phyloP scores from a whole-genome alignment of 805 yeast species.

The Saccharomycopsis sp. region DNA sequence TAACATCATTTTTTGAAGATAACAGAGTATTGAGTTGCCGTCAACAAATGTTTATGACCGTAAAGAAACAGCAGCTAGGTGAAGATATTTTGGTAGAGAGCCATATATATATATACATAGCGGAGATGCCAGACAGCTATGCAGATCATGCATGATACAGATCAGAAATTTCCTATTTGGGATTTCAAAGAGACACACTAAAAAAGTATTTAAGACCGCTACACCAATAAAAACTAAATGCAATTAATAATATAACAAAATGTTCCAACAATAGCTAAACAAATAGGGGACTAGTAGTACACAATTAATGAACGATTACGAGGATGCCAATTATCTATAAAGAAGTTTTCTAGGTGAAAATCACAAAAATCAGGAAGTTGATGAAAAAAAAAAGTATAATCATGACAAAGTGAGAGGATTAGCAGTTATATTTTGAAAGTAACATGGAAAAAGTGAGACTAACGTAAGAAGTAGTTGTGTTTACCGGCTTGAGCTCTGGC shows the following conservation, averaged over 20 bases:
- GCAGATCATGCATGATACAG: not conserved
- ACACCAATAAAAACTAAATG: not conserved
- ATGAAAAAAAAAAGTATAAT: not conserved
- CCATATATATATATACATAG: not conserved
- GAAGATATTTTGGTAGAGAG: not conserved
- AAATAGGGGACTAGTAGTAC: not conserved
- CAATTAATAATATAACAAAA: not conserved
- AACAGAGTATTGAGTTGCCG: not conserved
- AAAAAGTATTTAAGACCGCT: not conserved
- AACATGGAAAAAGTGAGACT: slow-evolving; percentile 13
- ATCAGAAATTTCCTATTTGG: not conserved
- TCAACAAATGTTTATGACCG: not conserved
- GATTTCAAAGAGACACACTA: not conserved
- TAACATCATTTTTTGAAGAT: not conserved
- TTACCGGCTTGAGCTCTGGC: slow-evolving; percentile 53
- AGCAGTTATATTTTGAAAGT: not conserved
- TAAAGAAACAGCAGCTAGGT: not conserved
- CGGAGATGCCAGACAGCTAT: too few species aligned
- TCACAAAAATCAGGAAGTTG: not conserved
- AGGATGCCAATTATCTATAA: not conserved
- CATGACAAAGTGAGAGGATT: not conserved
- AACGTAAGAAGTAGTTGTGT: slow-evolving; percentile 68
- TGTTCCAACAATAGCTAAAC: not conserved
- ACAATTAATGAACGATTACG: not conserved
- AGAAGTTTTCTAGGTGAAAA: not conserved